Percentiles rank a stretch among this genome's conserved stretches.
phyloP scores from a whole-genome alignment of 192 early-diverging fungal genomes.

The Entomortierella chlamydospora region DNA sequence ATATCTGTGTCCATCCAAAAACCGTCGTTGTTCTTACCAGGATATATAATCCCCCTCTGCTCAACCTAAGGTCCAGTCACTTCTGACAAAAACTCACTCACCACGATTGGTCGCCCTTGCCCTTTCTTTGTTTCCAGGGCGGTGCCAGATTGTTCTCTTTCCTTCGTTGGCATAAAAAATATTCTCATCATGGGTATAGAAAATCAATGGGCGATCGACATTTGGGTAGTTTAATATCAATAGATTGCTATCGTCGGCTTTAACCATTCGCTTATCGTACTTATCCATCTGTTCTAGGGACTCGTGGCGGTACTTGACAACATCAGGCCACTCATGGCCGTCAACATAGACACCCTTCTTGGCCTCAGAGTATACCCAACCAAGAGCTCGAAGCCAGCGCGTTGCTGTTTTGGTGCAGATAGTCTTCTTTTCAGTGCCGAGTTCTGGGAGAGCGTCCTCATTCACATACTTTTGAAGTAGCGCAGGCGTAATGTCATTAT shows the following conservation, averaged over 20 bases:
- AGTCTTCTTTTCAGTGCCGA: background rate
- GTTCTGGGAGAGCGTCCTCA: background rate
- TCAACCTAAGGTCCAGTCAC: constrained; percentile 1
- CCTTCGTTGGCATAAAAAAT: constrained; percentile 29
- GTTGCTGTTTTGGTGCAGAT: background rate
- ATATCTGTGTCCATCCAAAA: constrained; percentile 21
- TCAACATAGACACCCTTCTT: constrained; percentile 18
- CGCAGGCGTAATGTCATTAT: background rate
- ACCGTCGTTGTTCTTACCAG: constrained; percentile 27
- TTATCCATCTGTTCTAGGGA: constrained; percentile 10
- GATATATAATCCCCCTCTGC: background rate
- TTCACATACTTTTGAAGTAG: background rate
- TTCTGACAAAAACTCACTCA: constrained; percentile 32
- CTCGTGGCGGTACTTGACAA: constrained; percentile 20
- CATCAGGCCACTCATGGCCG: constrained; percentile 33
- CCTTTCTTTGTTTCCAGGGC: constrained; percentile 7
- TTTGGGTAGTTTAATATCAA: constrained; percentile 6
- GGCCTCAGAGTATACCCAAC: constrained; percentile 14
- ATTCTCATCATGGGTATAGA: constrained; percentile 32
- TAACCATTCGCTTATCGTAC: constrained; percentile 19
- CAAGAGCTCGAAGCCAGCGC: background rate
- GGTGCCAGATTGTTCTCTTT: constrained; percentile 4
- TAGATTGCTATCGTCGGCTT: constrained; percentile 10
- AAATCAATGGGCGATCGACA: constrained; percentile 1
- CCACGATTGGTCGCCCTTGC: constrained; percentile 4